These are phyloP conservation scores for Dillenia suffruticosa DNA, from an alignment of 164 flowering plant species.

Conservation along the genomic window DNA sequence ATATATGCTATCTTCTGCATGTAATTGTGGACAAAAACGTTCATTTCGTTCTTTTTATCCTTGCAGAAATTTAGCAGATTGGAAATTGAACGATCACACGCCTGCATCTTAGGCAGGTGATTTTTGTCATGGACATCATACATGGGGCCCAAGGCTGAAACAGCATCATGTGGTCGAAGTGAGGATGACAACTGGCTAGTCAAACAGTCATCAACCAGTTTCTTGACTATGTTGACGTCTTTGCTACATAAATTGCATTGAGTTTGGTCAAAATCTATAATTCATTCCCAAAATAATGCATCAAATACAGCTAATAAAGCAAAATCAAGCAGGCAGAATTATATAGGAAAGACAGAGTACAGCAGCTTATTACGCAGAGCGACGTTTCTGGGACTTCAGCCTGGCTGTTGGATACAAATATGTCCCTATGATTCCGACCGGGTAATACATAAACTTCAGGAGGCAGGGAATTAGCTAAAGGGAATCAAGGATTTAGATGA, in stretches of 20 bases:
- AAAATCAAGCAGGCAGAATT: too few relatives aligned
- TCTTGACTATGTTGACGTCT: conserved; percentile 93
- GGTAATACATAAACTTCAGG: too few relatives aligned
- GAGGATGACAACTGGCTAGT: conserved; percentile 74
- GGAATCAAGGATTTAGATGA: too few relatives aligned
- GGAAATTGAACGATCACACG: conserved; percentile 58
- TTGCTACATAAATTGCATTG: conserved; percentile 56
- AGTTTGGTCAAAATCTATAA: background rate
- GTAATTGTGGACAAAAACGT: conserved; percentile 67
- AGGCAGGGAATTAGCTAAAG: too few relatives aligned
- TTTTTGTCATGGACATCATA: conserved; percentile 89
- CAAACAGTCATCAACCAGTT: conserved; percentile 84
- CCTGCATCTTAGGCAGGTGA: conserved; percentile 83
- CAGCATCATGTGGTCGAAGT: conserved; percentile 98
- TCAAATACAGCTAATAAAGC: too few relatives aligned
- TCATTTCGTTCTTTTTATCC: conserved; percentile 89
- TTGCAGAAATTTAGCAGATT: conserved; percentile 63
- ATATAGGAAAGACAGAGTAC: too few relatives aligned
- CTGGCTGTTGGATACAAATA: too few relatives aligned
- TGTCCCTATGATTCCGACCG: too few relatives aligned
- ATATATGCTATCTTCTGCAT: conserved; percentile 83
- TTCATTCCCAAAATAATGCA: background rate
- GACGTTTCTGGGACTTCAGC: too few relatives aligned
- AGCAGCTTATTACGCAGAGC: too few relatives aligned
- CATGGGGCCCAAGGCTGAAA: conserved; percentile 99